phyloP scores from a whole-genome alignment of 1,139 yeast species.

The Lodderomyces parapsilosis region DNA sequence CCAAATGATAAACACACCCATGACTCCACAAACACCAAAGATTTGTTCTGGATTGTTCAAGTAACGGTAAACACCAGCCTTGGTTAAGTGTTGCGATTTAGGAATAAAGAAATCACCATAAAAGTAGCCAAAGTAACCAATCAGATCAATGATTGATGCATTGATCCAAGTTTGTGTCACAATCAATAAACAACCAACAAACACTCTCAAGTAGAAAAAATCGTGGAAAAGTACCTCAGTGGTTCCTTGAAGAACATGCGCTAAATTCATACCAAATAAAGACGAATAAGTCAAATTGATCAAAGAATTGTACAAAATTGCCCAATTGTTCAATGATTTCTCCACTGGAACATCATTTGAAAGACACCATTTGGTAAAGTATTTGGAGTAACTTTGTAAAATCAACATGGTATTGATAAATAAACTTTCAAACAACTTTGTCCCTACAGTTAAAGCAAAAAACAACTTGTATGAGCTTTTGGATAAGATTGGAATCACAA shows the following conservation, averaged over 20 bases:
- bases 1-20: constrained; percentile 71
- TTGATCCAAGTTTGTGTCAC: constrained; percentile 73
- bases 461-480: constrained; percentile 22
- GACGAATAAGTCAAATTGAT: constrained; percentile 47
- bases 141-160: constrained; percentile 65
- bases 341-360: constrained; percentile 66
- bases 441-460: constrained; percentile 47
- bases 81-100: constrained; percentile 52
- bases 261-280: constrained; percentile 42
- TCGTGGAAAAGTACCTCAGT: constrained; percentile 24
- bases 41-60: constrained; percentile 83
- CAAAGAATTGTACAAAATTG: constrained; percentile 61
- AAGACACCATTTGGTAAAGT: constrained; percentile 66
- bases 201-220: constrained; percentile 56
- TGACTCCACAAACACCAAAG: constrained; percentile 78
- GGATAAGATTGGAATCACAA: constrained; percentile 47
- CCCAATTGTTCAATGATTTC: constrained; percentile 77
- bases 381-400: constrained; percentile 61
- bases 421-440: constrained; percentile 54
- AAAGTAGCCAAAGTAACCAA: constrained; percentile 88
- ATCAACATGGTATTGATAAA: constrained; percentile 54
- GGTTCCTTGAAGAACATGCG: constrained; percentile 24
- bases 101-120: constrained; percentile 85
- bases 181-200: constrained; percentile 55
- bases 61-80: constrained; percentile 83